Conservation (phyloP, 2,329 filamentous ascomycete genomes). For the Xylaria sp. region DNA sequence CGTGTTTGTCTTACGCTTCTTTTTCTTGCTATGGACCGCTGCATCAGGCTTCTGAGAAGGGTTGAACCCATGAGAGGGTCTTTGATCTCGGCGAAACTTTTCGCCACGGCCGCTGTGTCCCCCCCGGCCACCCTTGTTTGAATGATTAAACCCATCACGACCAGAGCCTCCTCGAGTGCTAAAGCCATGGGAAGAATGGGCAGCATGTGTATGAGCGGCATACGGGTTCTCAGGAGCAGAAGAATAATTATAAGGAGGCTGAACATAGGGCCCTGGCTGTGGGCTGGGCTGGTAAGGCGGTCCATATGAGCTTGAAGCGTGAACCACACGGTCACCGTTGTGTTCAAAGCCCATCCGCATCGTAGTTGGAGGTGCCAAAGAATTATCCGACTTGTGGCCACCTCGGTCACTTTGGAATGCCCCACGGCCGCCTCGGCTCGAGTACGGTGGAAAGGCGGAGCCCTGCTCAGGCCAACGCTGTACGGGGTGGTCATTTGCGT, state of each 20-base stretch:
- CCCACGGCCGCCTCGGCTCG: slow-evolving; percentile 48
- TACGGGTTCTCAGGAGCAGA: slow-evolving; percentile 48
- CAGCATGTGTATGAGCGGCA: slow-evolving; percentile 40
- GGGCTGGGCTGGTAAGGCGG: slow-evolving; percentile 50
- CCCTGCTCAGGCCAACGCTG: slow-evolving; percentile 51
- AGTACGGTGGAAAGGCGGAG: slow-evolving; percentile 39
- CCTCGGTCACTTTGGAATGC: slow-evolving; percentile 53
- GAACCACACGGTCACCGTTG: slow-evolving; percentile 36
- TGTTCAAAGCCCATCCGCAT: slow-evolving; percentile 43
- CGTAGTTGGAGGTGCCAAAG: slow-evolving; percentile 37
- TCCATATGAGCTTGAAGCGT: slow-evolving; percentile 45
- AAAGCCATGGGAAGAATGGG: slow-evolving; percentile 38
- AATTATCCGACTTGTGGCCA: slow-evolving; percentile 42
- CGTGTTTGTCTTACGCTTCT: slow-evolving; percentile 74
- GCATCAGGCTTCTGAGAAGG: slow-evolving; percentile 59
- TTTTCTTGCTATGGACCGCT: slow-evolving; percentile 61
- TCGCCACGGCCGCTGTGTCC: slow-evolving; percentile 50
- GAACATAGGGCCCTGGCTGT: slow-evolving; percentile 42
- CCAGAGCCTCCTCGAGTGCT: slow-evolving; percentile 21
- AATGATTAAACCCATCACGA: slow-evolving; percentile 31
- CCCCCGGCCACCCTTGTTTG: slow-evolving; percentile 45
- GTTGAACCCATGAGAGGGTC: slow-evolving; percentile 42
- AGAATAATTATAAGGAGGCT: slow-evolving; percentile 46
- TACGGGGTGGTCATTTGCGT: slow-evolving; percentile 45
- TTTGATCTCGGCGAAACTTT: slow-evolving; percentile 45